Base-by-base conservation (phyloP, 192 early-diverging fungal species). In the Neocallimastix lanati region DNA sequence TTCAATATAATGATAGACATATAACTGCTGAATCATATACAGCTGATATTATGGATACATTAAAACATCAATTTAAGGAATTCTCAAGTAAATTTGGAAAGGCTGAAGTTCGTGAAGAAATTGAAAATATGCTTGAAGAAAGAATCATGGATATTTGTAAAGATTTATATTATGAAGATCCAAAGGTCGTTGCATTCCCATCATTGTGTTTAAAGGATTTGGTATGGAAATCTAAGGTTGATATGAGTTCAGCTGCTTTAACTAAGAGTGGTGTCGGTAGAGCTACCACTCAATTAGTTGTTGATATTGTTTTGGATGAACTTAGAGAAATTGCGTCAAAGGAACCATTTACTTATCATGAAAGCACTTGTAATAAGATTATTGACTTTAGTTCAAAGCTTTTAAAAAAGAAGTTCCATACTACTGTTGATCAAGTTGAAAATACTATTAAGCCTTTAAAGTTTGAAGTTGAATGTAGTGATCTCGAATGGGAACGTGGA, bases 401-500 rank as follows among this genome's bases (percentile, higher is more conserved):
- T 76, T 80, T 99, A 80, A 90, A 94, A 28, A 88, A 84, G 79
- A 96, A 96, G 78, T 96, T 94, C 86, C 91, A 94, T 38, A 87
- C 93, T 7, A 93, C 96, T 12, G 91, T 95, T 14, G 97, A 98
- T 83, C 96, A 98, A 85, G 97, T 99, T 13, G 97, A 99, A 81
- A 99, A 98, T 87, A 97, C 96, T 3, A 96, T 99, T 85, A 99
- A 99, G 84, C 97, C 96, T 18, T 96, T 94, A 88, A 99, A 99
- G 87, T 96, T 95, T 81, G 97, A 99, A 85, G 93, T 98, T 15
- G 97, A 99, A 82, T 90, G 93, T 37, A 91, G 92, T 28, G 93
- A 95, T 29, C 87, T 90, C 77, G 97, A 99, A 84, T 99, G 97
- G 97, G 84, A 85, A 27, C 95, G 97, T 79, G 97, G 94, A 16